Evolutionary conservation across 768 basidiomycete genomes (phyloP), one percentile per base, ranked within the genome.

Genomic region (Gautieria morchelliformis): DNA sequence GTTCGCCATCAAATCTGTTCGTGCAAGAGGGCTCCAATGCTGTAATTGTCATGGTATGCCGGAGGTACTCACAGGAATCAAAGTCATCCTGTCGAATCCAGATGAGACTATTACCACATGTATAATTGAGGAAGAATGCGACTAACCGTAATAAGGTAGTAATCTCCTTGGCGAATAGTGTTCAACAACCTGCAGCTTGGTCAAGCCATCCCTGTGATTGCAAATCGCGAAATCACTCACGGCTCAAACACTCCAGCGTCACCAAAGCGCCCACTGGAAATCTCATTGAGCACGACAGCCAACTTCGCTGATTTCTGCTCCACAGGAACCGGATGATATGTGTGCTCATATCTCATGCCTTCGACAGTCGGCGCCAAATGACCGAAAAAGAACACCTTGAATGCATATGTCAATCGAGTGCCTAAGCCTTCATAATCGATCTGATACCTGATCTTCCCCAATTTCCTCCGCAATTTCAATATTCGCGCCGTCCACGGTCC

Each of bases 401-500:
- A 4, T 8, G 33, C 15, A 17, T 20, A 15, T 5, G 39, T 55
- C 12, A 22, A 27, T 42, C 32, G 24, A 90, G 93, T 64, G 93
- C 92, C 68, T 95, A 90, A 65, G 79, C 83, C 66, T 93, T 89
- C 30, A 93, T 94, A 48, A 93, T 85, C 68, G 11, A 37, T 40
- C 19, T n/a, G 89, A 93, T 65, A 93, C 92, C 68, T 95, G 91
- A 65, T 80, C 83, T 66, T 93, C 90, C 32, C 94, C 95, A 48
- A 93, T 86, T 68, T 96, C 93, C 66, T 97, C 92, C 4, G 91
- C 93, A 62, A 98, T 97, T 74, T 97, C 94, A 59, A 93, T 92
- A 65, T 92, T 94, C 19, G 95, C 95, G 55, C 95, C 95, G 71
- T 99, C 92, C 73, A 69, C 66, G 2, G 65, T 69, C 7, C 58